Conservation (phyloP, 1,284 basidiomycete genomes). For the Cystobasidium sp. region DNA sequence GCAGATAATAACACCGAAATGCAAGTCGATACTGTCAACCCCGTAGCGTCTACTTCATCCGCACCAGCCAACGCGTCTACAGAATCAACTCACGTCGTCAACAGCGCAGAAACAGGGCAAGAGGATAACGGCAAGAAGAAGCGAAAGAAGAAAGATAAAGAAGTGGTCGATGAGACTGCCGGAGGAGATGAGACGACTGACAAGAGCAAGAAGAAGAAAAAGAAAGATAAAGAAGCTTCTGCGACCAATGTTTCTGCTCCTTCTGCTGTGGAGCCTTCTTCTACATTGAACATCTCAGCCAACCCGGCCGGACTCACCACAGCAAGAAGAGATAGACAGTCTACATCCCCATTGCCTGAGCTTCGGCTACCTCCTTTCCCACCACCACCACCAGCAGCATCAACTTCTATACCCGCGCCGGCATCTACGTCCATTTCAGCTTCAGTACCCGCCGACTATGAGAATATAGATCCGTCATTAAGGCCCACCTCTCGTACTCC, state of each 20-base stretch:
- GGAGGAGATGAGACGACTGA: slow-evolving; percentile 1
- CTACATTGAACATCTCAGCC: not conserved
- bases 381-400: not conserved
- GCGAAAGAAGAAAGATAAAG: not conserved
- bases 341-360: slow-evolving; percentile 8
- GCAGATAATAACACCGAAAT: not conserved
- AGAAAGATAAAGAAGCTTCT: slow-evolving; percentile 6
- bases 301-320: not conserved
- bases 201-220: slow-evolving; percentile 42
- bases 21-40: slow-evolving; percentile 1
- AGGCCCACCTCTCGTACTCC: not conserved
- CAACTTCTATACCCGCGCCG: not conserved
- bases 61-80: too few relatives aligned
- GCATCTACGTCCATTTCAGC: not conserved
- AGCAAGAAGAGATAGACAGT: not conserved
- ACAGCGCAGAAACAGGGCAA: too few relatives aligned
- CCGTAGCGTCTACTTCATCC: too few relatives aligned
- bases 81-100: too few relatives aligned
- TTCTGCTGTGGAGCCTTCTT: not conserved
- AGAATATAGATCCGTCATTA: slow-evolving; percentile 28
- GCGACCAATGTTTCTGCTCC: not conserved
- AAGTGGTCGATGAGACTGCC: not conserved
- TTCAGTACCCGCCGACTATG: not conserved
- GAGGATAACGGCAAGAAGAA: too few relatives aligned
- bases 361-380: not conserved